These are phyloP conservation scores for Nematodospora anomalae DNA, from an alignment of 1,139 yeast species.

Conservation along the genomic window DNA sequence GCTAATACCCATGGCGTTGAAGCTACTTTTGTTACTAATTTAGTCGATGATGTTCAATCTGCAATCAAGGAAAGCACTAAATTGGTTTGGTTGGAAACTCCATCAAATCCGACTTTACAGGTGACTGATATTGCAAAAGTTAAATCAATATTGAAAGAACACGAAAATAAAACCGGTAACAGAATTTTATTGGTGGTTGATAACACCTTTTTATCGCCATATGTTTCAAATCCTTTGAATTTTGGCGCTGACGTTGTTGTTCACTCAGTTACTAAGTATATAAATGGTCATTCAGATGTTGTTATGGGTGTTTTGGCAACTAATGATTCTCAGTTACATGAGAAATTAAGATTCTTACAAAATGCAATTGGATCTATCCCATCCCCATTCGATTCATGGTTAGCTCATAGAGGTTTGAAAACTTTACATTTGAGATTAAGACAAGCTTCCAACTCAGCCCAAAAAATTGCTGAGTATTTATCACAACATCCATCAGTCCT, in stretches of 20 bases:
- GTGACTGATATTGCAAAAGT: constrained; percentile 71
- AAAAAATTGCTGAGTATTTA: constrained; percentile 69
- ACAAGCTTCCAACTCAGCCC: constrained; percentile 68
- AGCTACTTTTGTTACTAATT: constrained; percentile 66
- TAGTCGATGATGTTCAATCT: constrained; percentile 57
- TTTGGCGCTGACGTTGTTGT: constrained; percentile 87
- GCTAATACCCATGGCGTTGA: constrained; percentile 78
- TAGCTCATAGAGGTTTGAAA: constrained; percentile 89
- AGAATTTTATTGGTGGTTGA: constrained; percentile 74
- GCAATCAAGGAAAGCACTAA: constrained; percentile 62
- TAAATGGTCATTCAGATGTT: constrained; percentile 91
- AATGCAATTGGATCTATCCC: constrained; percentile 90
- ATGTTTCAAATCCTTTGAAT: constrained; percentile 78
- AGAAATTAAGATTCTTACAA: constrained; percentile 71
- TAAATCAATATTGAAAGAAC: constrained; percentile 48
- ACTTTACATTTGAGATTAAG: constrained; percentile 80
- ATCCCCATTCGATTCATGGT: constrained; percentile 89
- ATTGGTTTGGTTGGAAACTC: constrained; percentile 87
- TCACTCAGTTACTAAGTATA: constrained; percentile 88
- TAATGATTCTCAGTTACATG: constrained; percentile 60
- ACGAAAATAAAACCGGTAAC: constrained; percentile 47
- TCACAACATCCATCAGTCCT: constrained; percentile 51
- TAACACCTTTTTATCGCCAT: constrained; percentile 93
- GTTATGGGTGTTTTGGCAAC: constrained; percentile 85
- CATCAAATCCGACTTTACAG: constrained; percentile 82